phyloP scores from a whole-genome alignment of 495 filamentous ascomycete species.

The Neurospora sp. region DNA sequence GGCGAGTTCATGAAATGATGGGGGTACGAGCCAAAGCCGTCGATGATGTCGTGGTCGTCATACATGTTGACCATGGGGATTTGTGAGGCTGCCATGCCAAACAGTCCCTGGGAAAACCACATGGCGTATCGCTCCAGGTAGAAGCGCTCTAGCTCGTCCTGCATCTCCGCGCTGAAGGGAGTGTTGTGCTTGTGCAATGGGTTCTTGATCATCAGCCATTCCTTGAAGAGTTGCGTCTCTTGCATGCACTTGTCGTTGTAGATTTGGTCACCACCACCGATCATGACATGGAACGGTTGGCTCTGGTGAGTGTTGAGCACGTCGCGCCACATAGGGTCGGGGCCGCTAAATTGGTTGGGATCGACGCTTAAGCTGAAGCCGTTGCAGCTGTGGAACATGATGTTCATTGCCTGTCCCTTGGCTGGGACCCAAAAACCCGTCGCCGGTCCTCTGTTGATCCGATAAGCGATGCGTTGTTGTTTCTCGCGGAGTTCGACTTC shows the following conservation, averaged over 20 bases:
- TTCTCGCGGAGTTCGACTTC: conserved; percentile 72
- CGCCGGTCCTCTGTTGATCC: conserved; percentile 85
- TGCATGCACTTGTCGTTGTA: conserved; percentile 81
- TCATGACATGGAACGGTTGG: conserved; percentile 94
- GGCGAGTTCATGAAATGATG: conserved; percentile 85
- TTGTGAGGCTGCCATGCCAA: conserved; percentile 82
- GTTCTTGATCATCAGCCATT: conserved; percentile 79
- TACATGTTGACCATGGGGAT: conserved; percentile 98
- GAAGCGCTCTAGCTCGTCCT: conserved; percentile 74
- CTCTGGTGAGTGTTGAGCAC: conserved; percentile 88
- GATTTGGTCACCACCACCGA: conserved; percentile 93
- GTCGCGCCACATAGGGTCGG: conserved; percentile 94
- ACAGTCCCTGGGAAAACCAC: conserved; percentile 96
- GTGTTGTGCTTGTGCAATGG: conserved; percentile 64
- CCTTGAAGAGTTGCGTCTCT: conserved; percentile 61
- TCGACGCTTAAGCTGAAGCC: conserved; percentile 81
- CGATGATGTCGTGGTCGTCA: conserved; percentile 97
- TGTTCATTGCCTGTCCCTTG: conserved; percentile 81
- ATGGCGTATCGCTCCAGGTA: conserved; percentile 75
- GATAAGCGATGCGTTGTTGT: conserved; percentile 83
- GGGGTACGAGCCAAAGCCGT: conserved; percentile 90
- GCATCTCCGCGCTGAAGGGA: conserved; percentile 65
- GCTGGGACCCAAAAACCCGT: conserved; percentile 93
- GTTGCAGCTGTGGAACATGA: conserved; percentile 97
- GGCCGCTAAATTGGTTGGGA: conserved; percentile 69